A percentile compares a stretch with the other conserved stretches of the same genome.
phyloP scores from a whole-genome alignment of 2,329 filamentous ascomycete species.

The Truncatella angustata region DNA sequence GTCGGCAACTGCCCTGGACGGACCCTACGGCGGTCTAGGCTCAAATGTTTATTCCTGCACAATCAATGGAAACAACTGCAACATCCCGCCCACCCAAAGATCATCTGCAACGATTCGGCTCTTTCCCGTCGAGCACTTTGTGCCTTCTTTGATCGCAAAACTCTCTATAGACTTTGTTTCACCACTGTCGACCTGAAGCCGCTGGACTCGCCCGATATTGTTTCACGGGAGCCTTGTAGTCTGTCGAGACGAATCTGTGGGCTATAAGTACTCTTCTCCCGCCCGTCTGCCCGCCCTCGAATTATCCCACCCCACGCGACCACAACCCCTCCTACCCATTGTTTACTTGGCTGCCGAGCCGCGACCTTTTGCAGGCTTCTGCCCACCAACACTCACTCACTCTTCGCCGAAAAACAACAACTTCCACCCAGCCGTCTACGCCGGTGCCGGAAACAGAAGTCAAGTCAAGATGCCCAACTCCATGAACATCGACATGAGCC shows the following conservation, averaged over 20 bases:
- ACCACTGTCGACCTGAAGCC: neutral
- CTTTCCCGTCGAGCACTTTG: neutral
- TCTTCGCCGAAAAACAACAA: no score
- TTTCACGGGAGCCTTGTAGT: neutral
- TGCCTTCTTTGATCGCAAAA: no score
- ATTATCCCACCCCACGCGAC: constrained; percentile 4
- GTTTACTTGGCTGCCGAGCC: neutral
- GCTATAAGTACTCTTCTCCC: neutral
- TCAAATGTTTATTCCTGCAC: constrained; percentile 5
- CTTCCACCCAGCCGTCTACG: no score
- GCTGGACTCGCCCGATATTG: neutral
- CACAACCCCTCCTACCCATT: constrained; percentile 5
- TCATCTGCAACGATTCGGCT: neutral
- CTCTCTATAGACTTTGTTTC: neutral
- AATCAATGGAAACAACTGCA: constrained; percentile 2
- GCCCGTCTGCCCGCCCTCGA: constrained; percentile 1
- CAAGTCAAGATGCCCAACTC: constrained; percentile 17
- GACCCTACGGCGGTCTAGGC: neutral
- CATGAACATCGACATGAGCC: constrained; percentile 72
- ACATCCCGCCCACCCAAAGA: neutral
- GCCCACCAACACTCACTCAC: neutral
- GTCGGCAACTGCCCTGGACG: neutral
- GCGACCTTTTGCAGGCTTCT: neutral
- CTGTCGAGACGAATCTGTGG: no score
- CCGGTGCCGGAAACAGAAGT: neutral